Evolutionary conservation across 2,329 filamentous ascomycete genomes (phyloP), one percentile per base, ranked within the genome.

Genomic region (Chrysosphaeria jannelii): DNA sequence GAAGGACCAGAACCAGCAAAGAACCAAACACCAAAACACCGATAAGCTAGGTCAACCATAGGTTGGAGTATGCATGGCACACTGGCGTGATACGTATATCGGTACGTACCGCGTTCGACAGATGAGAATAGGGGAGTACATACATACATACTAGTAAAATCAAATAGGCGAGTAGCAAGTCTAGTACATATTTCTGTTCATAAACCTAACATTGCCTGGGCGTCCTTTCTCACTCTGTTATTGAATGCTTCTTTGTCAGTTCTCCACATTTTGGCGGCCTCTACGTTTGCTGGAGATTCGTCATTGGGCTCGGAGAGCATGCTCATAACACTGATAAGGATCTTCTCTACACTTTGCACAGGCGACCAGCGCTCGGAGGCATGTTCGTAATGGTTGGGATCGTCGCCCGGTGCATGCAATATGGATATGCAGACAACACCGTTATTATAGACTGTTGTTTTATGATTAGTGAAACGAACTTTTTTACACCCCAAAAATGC

Each of bases 261-360:
- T 30, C 81, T 59, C 79, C 81, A 93, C 70, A 90, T 75, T 50
- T 85, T 76, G 28, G 79, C 81, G 1, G 81, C 81, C 48, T 93
- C 81, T 20, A 93, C 72, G 39, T 93, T 93, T 27, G 81, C 81
- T 0, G 81, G 81, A 32, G 71, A 85, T 55, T 93, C 81, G 40
- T 93, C 81, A 44, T 93, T 93, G 29, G 81, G 79, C 47, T 90
- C 79, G 1, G 79, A 79, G 21, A 93, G 60, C 79, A 93, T 93
- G 46, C 76, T 90, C 70, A 93, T 93, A 29, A 93, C 81, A 22
- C 67, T 78, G 27, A 93, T 78, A 34, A 93, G 53, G 34, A 93
- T 93, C 53, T 91, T 93, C 49, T 93, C 85, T 34, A 91, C 81
- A 28, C 71, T 85, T 50, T 93, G 85, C 31, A 93, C 90, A 8